These are phyloP conservation scores for Hymenoscyphus repandus DNA, from an alignment of 2,329 filamentous ascomycete genomes.

Conservation along the genomic window DNA sequence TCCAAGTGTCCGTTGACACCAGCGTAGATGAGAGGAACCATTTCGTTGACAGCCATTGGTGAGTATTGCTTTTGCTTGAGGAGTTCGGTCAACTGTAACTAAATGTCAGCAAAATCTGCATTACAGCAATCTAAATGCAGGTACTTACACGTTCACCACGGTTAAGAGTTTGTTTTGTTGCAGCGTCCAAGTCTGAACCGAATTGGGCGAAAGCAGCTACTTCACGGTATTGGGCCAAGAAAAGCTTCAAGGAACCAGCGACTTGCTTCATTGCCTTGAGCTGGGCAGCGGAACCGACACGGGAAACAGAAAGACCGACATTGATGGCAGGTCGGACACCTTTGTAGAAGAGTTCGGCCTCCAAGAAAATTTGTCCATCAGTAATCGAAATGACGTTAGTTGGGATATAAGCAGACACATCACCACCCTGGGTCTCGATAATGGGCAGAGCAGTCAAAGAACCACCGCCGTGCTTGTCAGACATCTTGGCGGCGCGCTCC, in stretches of 20 bases:
- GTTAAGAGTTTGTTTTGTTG: conserved; percentile 96
- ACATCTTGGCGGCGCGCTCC: conserved; percentile 99
- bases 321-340: conserved; percentile 99
- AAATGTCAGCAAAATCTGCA: conserved; percentile 24
- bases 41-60: conserved; percentile 98
- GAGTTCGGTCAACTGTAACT: conserved; percentile 74
- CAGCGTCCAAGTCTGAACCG: conserved; percentile 98
- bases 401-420: conserved; percentile 99
- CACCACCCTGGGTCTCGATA: conserved; percentile 99
- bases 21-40: conserved; percentile 98
- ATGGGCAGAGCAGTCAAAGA: conserved; percentile 95
- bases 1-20: conserved; percentile 98
- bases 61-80: conserved; percentile 99
- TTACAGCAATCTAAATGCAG: conserved; percentile 4
- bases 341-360: conserved; percentile 99
- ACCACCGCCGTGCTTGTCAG: conserved; percentile 87
- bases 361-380: conserved; percentile 99
- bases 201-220: conserved; percentile 99
- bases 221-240: conserved; percentile 99
- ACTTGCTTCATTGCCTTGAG: conserved; percentile 99
- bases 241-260: conserved; percentile 98
- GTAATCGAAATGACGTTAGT: conserved; percentile 99
- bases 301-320: conserved; percentile 99
- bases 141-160: conserved; percentile 92
- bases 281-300: conserved; percentile 99